Conservation (phyloP, 768 basidiomycete species). For the Kwoniella europaea region DNA sequence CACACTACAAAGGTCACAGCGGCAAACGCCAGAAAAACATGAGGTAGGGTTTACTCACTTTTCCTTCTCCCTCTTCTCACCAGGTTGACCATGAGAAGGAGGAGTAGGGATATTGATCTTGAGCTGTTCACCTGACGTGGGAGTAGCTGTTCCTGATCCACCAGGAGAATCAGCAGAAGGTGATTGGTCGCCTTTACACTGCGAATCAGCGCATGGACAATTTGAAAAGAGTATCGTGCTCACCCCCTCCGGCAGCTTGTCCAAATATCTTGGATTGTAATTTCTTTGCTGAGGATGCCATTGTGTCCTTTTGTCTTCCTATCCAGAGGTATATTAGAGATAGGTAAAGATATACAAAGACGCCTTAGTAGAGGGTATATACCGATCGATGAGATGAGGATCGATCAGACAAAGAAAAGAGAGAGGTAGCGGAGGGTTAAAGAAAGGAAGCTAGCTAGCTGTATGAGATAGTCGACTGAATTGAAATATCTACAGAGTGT, state of each 20-base stretch:
- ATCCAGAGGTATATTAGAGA: background rate
- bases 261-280: conserved; percentile 76
- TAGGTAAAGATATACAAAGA: background rate
- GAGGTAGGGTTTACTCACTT: conserved; percentile 35
- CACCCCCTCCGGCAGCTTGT: conserved; percentile 22
- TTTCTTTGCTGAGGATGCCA: conserved; percentile 65
- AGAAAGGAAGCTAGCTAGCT: too few species aligned
- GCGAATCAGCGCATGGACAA: too few species aligned
- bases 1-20: too few species aligned
- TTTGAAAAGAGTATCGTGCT: background rate
- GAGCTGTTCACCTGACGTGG: conserved; percentile 30
- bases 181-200: conserved; percentile 25
- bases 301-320: conserved; percentile 34
- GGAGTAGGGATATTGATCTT: conserved; percentile 55
- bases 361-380: background rate
- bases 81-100: conserved; percentile 18
- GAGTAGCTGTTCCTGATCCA: conserved; percentile 35
- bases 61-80: conserved; percentile 48
- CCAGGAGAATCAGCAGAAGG: conserved; percentile 21
- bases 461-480: too few species aligned
- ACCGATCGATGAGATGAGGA: background rate
- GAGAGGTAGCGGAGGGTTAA: too few species aligned
- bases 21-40: too few species aligned
- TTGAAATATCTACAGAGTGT: too few species aligned
- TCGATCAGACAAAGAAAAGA: too few species aligned